These are phyloP conservation scores for Tarenaya hassleriana DNA, from an alignment of 345 rosid genomes.

Conservation along the genomic window DNA sequence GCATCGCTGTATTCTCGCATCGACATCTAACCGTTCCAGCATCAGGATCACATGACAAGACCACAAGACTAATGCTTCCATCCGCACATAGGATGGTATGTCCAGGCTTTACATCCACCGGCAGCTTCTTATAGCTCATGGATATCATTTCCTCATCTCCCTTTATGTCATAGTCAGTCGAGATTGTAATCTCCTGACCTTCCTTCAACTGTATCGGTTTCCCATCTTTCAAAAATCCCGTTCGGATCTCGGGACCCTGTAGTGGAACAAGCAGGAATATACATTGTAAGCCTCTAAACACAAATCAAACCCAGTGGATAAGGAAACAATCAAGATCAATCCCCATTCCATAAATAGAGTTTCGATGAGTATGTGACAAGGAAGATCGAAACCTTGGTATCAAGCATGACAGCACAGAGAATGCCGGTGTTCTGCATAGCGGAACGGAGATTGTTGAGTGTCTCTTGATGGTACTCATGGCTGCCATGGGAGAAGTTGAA, in stretches of 20 bases:
- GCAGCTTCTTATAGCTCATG: conserved; percentile 75
- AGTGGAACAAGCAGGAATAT: neutral
- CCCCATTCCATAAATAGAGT: neutral
- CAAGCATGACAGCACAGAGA: conserved; percentile 30
- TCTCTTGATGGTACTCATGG: conserved; percentile 29
- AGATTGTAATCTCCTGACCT: conserved; percentile 43
- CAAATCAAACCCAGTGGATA: too few relatives aligned
- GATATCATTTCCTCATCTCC: conserved; percentile 54
- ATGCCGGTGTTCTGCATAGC: conserved; percentile 25
- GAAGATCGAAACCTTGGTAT: conserved; percentile 18
- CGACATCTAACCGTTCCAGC: conserved; percentile 52
- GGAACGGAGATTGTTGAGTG: conserved; percentile 26
- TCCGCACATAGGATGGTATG: conserved; percentile 64
- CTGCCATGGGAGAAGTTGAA: conserved; percentile 42
- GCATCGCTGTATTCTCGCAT: conserved; percentile 47
- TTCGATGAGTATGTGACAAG: too few relatives aligned
- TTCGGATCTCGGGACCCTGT: conserved; percentile 22
- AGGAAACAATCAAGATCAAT: neutral
- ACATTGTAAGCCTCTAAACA: neutral
- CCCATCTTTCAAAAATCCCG: conserved; percentile 28
- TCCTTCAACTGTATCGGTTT: conserved; percentile 45
- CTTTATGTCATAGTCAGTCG: conserved; percentile 63
- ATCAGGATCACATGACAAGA: conserved; percentile 47
- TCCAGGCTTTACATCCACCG: conserved; percentile 58
- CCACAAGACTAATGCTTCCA: conserved; percentile 60